Evolutionary conservation across 164 flowering plant species (phyloP).

Genomic region (Protea cynaroides): DNA sequence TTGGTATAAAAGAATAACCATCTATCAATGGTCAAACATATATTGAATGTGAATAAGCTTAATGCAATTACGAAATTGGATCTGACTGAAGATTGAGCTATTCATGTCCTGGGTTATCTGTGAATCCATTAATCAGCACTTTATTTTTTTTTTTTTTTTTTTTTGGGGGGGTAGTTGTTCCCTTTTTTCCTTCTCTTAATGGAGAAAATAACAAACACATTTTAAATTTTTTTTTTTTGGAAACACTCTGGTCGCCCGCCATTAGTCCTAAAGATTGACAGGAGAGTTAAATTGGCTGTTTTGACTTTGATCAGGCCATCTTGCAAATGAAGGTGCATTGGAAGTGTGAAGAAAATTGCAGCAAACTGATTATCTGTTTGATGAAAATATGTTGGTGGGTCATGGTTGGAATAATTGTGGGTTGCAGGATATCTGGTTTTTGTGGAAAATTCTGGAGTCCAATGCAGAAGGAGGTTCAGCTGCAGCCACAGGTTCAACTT

Average conservation of each 20-base stretch:
- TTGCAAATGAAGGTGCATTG: constrained; percentile 9
- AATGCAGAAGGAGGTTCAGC: constrained; percentile 13
- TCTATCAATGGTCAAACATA: too few relatives aligned
- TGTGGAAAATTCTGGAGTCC: constrained; percentile 19
- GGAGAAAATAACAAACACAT: background rate
- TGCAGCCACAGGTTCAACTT: constrained; percentile 18
- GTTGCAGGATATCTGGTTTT: constrained; percentile 25
- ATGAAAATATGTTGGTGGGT: constrained; percentile 38
- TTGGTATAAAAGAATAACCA: too few relatives aligned
- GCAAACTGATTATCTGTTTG: constrained; percentile 16
- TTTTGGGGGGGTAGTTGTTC: too few relatives aligned
- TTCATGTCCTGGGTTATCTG: too few relatives aligned
- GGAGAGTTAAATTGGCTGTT: constrained; percentile 1
- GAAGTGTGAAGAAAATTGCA: constrained; percentile 16
- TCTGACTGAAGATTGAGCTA: too few relatives aligned
- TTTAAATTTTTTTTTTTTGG: background rate
- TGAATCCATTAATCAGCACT: too few relatives aligned
- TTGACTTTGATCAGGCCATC: constrained; percentile 22
- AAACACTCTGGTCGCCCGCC: background rate
- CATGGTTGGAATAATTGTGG: constrained; percentile 32
- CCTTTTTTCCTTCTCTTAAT: background rate
- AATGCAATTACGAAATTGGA: too few relatives aligned
- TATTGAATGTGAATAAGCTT: too few relatives aligned
- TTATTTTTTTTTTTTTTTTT: too few relatives aligned
- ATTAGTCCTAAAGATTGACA: background rate